Percentiles rank a stretch among this genome's conserved stretches.
These are phyloP conservation scores for Pichia cactophila DNA, from an alignment of 1,139 yeast genomes.

Conservation along the genomic window DNA sequence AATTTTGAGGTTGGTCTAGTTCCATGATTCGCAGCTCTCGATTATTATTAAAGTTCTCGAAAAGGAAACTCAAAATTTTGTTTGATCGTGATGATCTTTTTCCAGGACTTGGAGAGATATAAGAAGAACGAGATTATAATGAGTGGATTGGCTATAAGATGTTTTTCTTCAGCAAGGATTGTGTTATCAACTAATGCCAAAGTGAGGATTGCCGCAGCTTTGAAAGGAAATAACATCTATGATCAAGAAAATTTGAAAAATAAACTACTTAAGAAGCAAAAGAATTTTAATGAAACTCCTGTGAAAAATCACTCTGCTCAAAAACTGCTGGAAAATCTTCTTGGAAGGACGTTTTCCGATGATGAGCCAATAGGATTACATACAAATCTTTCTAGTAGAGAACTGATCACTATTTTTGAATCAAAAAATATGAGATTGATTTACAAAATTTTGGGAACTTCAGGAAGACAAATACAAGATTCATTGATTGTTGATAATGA, in stretches of 20 bases:
- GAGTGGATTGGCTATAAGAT: constrained; percentile 1
- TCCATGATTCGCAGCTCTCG: too few relatives aligned
- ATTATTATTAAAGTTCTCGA: too few relatives aligned
- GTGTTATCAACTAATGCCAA: neutral
- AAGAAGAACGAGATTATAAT: neutral
- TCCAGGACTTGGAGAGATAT: too few relatives aligned
- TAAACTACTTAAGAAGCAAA: constrained; percentile 12
- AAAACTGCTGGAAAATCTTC: constrained; percentile 15
- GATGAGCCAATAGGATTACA: constrained; percentile 20
- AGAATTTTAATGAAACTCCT: constrained; percentile 19
- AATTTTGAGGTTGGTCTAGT: too few relatives aligned
- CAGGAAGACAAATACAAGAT: constrained; percentile 48
- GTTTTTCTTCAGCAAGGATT: neutral
- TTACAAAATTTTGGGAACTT: constrained; percentile 49
- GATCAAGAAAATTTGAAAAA: constrained; percentile 16
- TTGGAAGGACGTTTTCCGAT: constrained; percentile 17
- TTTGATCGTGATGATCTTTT: too few relatives aligned
- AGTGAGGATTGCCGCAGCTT: constrained; percentile 15
- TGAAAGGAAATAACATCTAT: constrained; percentile 16
- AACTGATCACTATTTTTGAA: constrained; percentile 26
- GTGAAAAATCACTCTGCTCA: constrained; percentile 24
- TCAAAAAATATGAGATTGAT: constrained; percentile 38
- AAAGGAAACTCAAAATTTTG: too few relatives aligned
- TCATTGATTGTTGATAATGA: constrained; percentile 48
- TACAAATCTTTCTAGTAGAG: constrained; percentile 24